Evolutionary conservation across 371 early-diverging fungal species (phyloP), one percentile per base, ranked within the genome.

Genomic region (Mortierella sp.): DNA sequence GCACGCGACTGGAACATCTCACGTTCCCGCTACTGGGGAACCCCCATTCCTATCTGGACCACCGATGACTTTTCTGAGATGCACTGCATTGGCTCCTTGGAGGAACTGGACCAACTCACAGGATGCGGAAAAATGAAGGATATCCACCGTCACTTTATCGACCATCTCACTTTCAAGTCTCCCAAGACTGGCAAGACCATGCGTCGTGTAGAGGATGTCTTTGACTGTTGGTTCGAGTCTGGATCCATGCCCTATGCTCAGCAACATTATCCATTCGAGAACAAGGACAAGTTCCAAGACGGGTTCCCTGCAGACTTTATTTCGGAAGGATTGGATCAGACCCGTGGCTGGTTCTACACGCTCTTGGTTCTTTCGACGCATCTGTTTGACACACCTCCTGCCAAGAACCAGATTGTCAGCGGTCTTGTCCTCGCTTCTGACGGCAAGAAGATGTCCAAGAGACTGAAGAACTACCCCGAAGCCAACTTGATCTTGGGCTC

Each of bases 311-410:
- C 99, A 22, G 96, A 99, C 77, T 99, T 99, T 84, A 99, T 99
- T 78, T 98, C 99, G 43, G 99, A 99, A 86, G 99, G 99, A 71
- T 84, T 99, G 50, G 99, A 99, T 82, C 99, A 99, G 87, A 99
- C 99, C 54, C 93, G 99, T 72, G 99, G 99, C 62, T 99, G 99
- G 99, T 99, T 99, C 92, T 99, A 99, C 83, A 99, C 99, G 25
- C 89, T 99, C 25, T 87, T 99, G 80, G 99, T 99, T 10, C 88
- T 99, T 55, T 97, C 98, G 41, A 97, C 98, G n/a, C 96, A 99
- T 79, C 85, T 99, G 67, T 98, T 99, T 78, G 94, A 96, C 80
- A 87, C 90, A 71, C 97, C 99, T n/a, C 96, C 99, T 29, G 99
- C 96, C 84, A 97, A 97, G 89, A 99, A 99, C 84, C 90, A 99